Base-by-base conservation (phyloP, 768 basidiomycete species). In the Hortiboletus flavorubellus region DNA sequence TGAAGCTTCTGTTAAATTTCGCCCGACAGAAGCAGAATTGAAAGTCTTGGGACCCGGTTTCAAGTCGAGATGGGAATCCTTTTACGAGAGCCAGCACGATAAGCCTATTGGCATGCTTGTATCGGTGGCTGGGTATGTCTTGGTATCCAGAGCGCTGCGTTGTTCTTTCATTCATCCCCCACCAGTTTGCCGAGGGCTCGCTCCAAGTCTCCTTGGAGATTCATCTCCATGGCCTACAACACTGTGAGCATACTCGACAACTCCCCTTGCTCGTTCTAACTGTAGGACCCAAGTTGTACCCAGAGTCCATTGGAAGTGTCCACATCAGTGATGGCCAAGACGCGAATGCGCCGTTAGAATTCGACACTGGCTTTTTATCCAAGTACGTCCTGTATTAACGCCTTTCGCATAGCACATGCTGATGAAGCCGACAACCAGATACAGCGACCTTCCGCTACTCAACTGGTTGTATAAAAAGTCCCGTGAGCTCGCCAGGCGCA, bases 401-500 rank as follows among this genome's bases (percentile, higher is more conserved):
- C 14, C 12, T 35, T 34, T 35, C 34, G 14, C 34, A 40, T 39
- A 18, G 7, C 34, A 35, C 34, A 5, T 42, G 5, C 42, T 6
- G 3, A 57, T 31, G 9, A 12, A 21, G 5, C 10, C 21, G 0
- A 5, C 23, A 2, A 1, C 14, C 31, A 68, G 68, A 34, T 34
- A 50, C 2, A 23, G 73, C 10, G 81, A 83, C 59, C 21, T 86
- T 7, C 74, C 64, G 1, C 68, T 76, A 21, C 58, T 85, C 43
- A 71, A 71, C 50, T 80, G 66, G 68, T 39, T 55, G 38, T 85
- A 84, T 64, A 86, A 85, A 59, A 76, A 73, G 49, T 54, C 64
- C 5, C 73, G 82, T 6, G 84, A 86, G 65, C 53, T 81, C 21
- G 74, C 73, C 4, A 78, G 84, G 23, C 78, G 84, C n/a, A 79